A percentile compares a stretch with the other conserved stretches of the same genome.
phyloP scores from a whole-genome alignment of 2,329 filamentous ascomycete species.

The Pyricularia sp. region DNA sequence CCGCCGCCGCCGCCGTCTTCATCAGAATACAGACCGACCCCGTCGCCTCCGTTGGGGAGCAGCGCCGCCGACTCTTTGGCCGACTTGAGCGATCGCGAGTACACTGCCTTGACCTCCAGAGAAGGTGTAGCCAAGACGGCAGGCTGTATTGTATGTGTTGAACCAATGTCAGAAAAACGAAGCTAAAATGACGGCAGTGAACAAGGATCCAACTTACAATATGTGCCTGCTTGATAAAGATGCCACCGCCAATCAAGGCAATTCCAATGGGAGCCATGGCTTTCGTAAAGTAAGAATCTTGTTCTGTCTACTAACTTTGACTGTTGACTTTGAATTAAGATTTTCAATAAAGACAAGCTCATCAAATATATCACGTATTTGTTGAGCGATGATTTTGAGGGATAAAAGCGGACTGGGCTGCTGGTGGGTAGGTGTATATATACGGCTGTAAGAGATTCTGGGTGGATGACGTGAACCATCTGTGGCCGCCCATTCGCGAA shows the following conservation, averaged over 20 bases:
- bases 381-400: neutral
- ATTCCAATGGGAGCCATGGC: conserved; percentile 13
- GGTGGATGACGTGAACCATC: neutral
- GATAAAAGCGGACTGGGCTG: neutral
- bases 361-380: neutral
- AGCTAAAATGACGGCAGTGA: neutral
- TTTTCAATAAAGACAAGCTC: neutral
- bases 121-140: conserved; percentile 39
- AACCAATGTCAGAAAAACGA: neutral
- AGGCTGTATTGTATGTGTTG: conserved; percentile 24
- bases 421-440: neutral
- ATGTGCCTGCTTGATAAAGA: conserved; percentile 16
- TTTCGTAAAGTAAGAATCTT: neutral
- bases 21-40: conserved; percentile 42
- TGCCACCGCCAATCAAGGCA: conserved; percentile 21
- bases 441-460: neutral
- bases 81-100: conserved; percentile 47
- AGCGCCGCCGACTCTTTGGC: conserved; percentile 18
- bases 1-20: conserved; percentile 21
- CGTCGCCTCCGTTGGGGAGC: conserved; percentile 7
- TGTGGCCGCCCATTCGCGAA: neutral
- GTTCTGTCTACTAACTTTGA: neutral
- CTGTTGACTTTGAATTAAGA: neutral
- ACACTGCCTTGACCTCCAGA: conserved; percentile 50
- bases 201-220: neutral